Conservation (phyloP, 2,329 filamentous ascomycete genomes). For the Eurotiales sp. region DNA sequence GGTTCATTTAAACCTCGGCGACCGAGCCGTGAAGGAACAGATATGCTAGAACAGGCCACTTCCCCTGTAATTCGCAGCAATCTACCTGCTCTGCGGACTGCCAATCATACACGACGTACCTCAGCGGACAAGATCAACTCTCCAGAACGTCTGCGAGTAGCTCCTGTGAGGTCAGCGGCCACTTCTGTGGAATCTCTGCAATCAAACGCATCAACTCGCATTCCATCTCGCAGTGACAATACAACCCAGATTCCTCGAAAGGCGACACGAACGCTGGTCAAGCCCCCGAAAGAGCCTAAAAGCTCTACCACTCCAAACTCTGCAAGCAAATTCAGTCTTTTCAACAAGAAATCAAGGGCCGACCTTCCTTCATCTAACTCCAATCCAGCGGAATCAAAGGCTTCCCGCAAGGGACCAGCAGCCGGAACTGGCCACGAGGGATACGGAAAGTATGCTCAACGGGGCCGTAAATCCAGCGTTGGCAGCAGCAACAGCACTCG, state of each 20-base stretch:
- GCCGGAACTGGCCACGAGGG: slow-evolving; percentile 91
- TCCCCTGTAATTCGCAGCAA: slow-evolving; percentile 57
- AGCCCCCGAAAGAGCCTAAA: slow-evolving; percentile 24
- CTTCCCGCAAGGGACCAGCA: slow-evolving; percentile 68
- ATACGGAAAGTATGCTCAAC: slow-evolving; percentile 46
- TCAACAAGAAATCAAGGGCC: slow-evolving; percentile 68
- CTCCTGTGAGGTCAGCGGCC: slow-evolving; percentile 30
- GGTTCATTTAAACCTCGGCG: slow-evolving; percentile 50
- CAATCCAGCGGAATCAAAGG: slow-evolving; percentile 59
- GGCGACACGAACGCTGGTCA: slow-evolving; percentile 36
- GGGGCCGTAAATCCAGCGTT: slow-evolving; percentile 42
- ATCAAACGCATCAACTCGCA: slow-evolving; percentile 28
- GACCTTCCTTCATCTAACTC: slow-evolving; percentile 46
- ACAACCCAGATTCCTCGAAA: slow-evolving; percentile 29
- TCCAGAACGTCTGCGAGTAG: slow-evolving; percentile 26
- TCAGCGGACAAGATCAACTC: slow-evolving; percentile 44
- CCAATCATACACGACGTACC: slow-evolving; percentile 48
- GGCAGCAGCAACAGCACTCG: slow-evolving; percentile 38
- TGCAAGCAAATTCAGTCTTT: slow-evolving; percentile 71
- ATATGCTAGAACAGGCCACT: slow-evolving; percentile 54
- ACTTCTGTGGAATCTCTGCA: slow-evolving; percentile 38
- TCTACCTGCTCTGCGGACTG: slow-evolving; percentile 44
- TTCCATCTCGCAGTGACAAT: slow-evolving; percentile 31
- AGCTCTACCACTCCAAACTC: slow-evolving; percentile 28
- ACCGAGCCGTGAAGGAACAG: slow-evolving; percentile 66